These are phyloP conservation scores for Isochrysis galbana DNA, from an alignment of 78 protist genomes.

Conservation along the genomic window DNA sequence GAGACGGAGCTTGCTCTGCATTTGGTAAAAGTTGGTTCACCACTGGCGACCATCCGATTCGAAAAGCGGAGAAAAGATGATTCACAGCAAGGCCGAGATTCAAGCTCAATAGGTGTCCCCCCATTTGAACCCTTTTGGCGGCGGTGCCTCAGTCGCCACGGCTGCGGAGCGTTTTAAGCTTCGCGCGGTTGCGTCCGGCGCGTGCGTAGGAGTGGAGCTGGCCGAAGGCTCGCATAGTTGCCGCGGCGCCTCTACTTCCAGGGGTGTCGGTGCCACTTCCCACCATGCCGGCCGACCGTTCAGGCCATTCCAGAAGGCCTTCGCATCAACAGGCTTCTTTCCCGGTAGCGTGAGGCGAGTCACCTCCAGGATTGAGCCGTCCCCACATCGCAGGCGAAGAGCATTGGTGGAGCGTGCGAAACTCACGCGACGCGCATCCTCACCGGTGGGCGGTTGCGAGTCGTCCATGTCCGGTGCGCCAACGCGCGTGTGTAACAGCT, in stretches of 20 bases:
- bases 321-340: constrained; percentile 24
- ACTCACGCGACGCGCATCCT: no score
- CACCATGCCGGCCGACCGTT: not conserved
- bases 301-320: constrained; percentile 44
- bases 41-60: no score
- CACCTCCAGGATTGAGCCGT: constrained; percentile 36
- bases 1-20: no score
- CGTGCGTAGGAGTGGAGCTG: not conserved
- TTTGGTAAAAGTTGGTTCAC: no score
- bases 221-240: not conserved
- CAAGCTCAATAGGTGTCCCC: no score
- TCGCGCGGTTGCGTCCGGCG: not conserved
- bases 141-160: no score
- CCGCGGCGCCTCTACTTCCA: not conserved
- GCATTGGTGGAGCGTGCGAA: no score
- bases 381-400: constrained; percentile 5
- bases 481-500: constrained; percentile 15
- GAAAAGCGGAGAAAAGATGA: no score
- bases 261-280: not conserved
- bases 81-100: no score
- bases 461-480: not conserved
- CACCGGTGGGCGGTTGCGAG: no score
- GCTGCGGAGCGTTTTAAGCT: no score
- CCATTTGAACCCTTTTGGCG: no score
- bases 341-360: not conserved